Evolutionary conservation across 1,284 basidiomycete species (phyloP).

Genomic region (Cutaneotrichosporon dermatis): DNA sequence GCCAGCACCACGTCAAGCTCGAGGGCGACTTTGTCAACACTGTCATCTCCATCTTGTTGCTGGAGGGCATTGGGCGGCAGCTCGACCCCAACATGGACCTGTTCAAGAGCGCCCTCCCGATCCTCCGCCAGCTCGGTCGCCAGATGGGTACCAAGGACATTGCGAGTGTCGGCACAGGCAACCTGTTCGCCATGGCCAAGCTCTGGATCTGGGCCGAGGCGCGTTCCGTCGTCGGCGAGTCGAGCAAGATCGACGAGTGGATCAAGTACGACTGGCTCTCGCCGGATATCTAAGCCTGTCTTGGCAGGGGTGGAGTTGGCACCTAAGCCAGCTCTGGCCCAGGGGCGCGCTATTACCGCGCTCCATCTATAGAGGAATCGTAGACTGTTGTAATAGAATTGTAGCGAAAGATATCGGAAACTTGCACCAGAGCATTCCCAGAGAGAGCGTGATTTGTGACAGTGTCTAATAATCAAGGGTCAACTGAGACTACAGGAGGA

Average conservation of each 20-base stretch:
- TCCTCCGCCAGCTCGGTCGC: slow-evolving; percentile 77
- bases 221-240: slow-evolving; percentile 70
- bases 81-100: slow-evolving; percentile 88
- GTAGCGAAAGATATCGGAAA: background rate
- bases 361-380: too few relatives aligned
- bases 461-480: too few relatives aligned
- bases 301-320: background rate
- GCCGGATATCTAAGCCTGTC: slow-evolving; percentile 3
- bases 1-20: slow-evolving; percentile 95
- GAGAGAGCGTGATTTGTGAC: too few relatives aligned
- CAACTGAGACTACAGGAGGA: too few relatives aligned
- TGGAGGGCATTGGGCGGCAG: slow-evolving; percentile 94
- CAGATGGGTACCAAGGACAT: slow-evolving; percentile 80
- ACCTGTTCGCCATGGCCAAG: slow-evolving; percentile 80
- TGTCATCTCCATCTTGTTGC: slow-evolving; percentile 83
- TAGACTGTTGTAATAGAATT: background rate
- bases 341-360: too few relatives aligned
- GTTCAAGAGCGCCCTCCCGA: slow-evolving; percentile 87
- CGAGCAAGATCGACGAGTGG: slow-evolving; percentile 65
- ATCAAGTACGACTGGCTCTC: slow-evolving; percentile 24
- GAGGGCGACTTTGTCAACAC: slow-evolving; percentile 99
- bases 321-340: too few relatives aligned
- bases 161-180: slow-evolving; percentile 60
- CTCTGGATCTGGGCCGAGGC: slow-evolving; percentile 90
- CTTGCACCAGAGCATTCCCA: too few relatives aligned